A percentile compares a stretch with the other conserved stretches of the same genome.
These are phyloP conservation scores for Starmerella floris DNA, from an alignment of 805 yeast genomes.

Conservation along the genomic window DNA sequence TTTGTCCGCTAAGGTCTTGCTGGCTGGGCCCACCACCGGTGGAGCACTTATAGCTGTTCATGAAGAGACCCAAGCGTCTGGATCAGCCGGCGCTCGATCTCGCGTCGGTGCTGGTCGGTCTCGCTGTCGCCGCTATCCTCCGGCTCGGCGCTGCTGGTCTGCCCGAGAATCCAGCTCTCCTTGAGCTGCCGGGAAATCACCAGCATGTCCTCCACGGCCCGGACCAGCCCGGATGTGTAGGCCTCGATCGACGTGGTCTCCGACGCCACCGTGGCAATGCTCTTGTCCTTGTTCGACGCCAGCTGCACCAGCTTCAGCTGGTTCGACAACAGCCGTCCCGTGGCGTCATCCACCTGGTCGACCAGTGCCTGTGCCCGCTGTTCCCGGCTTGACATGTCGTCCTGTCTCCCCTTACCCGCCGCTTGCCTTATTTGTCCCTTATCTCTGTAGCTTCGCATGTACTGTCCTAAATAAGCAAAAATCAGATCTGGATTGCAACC, in stretches of 20 bases:
- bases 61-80: background rate
- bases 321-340: slow-evolving; percentile 19
- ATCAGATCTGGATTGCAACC: too few species aligned
- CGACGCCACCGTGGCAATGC: slow-evolving; percentile 27
- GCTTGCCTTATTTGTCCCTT: too few species aligned
- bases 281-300: slow-evolving; percentile 23
- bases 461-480: too few species aligned
- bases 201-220: slow-evolving; percentile 31
- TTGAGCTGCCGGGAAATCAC: slow-evolving; percentile 30
- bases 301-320: slow-evolving; percentile 20
- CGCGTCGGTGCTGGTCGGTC: background rate
- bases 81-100: background rate
- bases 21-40: too few species aligned
- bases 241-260: slow-evolving; percentile 31
- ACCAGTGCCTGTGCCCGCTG: slow-evolving; percentile 18
- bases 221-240: slow-evolving; percentile 27
- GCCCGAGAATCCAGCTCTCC: slow-evolving; percentile 35
- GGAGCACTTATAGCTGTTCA: background rate
- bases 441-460: too few species aligned
- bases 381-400: slow-evolving; percentile 13
- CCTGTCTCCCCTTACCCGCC: too few species aligned
- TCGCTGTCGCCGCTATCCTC: background rate
- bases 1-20: too few species aligned
- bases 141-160: slow-evolving; percentile 10
- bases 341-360: slow-evolving; percentile 23